A percentile compares a stretch with the other conserved stretches of the same genome.
Evolutionary conservation across 2,329 filamentous ascomycete species (phyloP).

Genomic region (Bipolaris sorokiniana): DNA sequence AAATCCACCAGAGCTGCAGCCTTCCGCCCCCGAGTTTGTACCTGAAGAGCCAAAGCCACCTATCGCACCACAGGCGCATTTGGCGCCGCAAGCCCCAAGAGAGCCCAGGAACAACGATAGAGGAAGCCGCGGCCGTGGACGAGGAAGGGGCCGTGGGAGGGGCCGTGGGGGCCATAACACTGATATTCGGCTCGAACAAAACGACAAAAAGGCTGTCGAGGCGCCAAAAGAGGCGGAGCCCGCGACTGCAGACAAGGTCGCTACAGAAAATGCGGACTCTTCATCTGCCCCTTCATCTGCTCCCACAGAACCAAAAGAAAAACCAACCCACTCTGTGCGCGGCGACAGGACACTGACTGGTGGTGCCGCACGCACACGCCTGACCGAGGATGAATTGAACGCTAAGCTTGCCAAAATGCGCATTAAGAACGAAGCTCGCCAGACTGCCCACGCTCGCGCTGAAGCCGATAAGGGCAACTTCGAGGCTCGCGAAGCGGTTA

Average conservation of each 20-base stretch:
- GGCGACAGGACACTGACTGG: slow-evolving; percentile 45
- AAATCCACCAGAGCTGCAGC: slow-evolving; percentile 27
- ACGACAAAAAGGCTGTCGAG: slow-evolving; percentile 22
- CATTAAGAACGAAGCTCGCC: slow-evolving; percentile 65
- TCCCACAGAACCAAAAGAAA: slow-evolving; percentile 32
- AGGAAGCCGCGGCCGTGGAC: slow-evolving; percentile 34
- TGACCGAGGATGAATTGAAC: slow-evolving; percentile 68
- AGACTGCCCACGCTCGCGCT: slow-evolving; percentile 67
- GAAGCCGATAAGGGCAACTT: slow-evolving; percentile 71
- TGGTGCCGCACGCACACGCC: slow-evolving; percentile 44
- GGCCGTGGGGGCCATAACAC: slow-evolving; percentile 25
- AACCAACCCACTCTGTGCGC: slow-evolving; percentile 38
- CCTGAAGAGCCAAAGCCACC: slow-evolving; percentile 28
- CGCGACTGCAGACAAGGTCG: slow-evolving; percentile 20
- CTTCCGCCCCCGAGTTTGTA: slow-evolving; percentile 28
- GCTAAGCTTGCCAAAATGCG: slow-evolving; percentile 66
- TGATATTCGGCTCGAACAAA: slow-evolving; percentile 23
- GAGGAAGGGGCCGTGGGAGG: slow-evolving; percentile 35
- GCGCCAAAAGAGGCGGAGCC: slow-evolving; percentile 30
- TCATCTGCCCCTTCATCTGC: slow-evolving; percentile 22
- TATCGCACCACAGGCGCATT: slow-evolving; percentile 28
- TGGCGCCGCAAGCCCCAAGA: slow-evolving; percentile 31
- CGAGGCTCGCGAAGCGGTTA: slow-evolving; percentile 66
- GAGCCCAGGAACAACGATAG: slow-evolving; percentile 38
- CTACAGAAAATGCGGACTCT: slow-evolving; percentile 16